Conservation (phyloP, 768 basidiomycete genomes). For the Lentinula aciculospora region DNA sequence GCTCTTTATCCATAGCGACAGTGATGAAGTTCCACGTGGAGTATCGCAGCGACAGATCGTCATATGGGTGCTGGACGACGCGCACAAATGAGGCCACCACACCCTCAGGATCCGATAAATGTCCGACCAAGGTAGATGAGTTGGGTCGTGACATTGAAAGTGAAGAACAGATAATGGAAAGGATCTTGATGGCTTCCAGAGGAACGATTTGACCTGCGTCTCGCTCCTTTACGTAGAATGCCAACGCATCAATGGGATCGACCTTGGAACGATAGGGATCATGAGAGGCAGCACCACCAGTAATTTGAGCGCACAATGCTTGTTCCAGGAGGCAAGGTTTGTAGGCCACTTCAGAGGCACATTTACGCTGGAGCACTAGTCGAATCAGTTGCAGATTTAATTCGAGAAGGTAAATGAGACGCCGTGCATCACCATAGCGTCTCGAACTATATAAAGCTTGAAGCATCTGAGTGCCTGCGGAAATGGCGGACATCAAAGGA, state of each 20-base stretch:
- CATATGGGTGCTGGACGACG: conserved; percentile 74
- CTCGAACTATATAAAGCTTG: conserved; percentile 55
- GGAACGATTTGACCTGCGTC: conserved; percentile 57
- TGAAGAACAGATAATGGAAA: conserved; percentile 64
- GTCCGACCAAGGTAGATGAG: conserved; percentile 69
- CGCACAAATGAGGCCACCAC: conserved; percentile 62
- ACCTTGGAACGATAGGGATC: conserved; percentile 43
- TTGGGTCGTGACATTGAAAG: conserved; percentile 56
- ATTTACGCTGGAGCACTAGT: conserved; percentile 61
- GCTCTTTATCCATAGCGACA: conserved; percentile 78
- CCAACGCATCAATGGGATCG: conserved; percentile 73
- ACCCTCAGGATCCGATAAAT: conserved; percentile 72
- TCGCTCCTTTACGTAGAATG: conserved; percentile 60
- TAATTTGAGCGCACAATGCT: conserved; percentile 58
- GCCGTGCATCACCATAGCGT: conserved; percentile 63
- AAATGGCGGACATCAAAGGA: conserved; percentile 70
- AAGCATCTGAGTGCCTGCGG: conserved; percentile 54
- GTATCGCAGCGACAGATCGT: conserved; percentile 65
- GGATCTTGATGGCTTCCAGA: conserved; percentile 57
- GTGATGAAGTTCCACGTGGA: conserved; percentile 83
- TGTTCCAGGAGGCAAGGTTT: conserved; percentile 72
- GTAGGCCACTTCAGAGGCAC: conserved; percentile 33
- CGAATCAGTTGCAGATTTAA: conserved; percentile 59
- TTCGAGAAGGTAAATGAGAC: conserved; percentile 64
- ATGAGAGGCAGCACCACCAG: conserved; percentile 39